phyloP scores from a whole-genome alignment of 163 green algal genomes.

The Chlamydomonas reinhardtii region DNA sequence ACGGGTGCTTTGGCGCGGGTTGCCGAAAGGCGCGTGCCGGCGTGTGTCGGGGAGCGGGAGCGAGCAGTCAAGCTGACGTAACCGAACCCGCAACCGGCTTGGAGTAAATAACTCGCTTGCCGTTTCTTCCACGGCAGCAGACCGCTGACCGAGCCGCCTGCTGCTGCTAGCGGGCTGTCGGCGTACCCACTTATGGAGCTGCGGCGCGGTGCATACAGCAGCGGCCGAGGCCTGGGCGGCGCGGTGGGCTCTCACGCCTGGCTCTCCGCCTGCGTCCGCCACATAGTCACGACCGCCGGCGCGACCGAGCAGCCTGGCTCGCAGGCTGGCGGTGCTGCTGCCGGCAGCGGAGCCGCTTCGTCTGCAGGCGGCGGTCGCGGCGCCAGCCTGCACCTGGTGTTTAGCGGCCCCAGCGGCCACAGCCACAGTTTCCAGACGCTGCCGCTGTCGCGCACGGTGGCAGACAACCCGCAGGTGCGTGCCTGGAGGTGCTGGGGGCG shows the following conservation, averaged over 20 bases:
- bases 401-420: not conserved
- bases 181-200: constrained; percentile 15
- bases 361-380: not conserved
- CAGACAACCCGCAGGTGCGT: constrained; percentile 29
- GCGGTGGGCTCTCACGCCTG: constrained; percentile 1
- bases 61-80: too few species aligned
- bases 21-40: too few species aligned
- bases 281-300: constrained; percentile 9
- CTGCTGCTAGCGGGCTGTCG: not conserved
- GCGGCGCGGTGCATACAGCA: not conserved
- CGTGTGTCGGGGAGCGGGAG: too few species aligned
- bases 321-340: too few species aligned
- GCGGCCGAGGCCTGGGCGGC: not conserved
- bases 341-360: not conserved
- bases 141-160: too few species aligned
- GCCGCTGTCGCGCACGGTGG: not conserved
- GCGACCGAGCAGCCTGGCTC: too few species aligned
- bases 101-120: too few species aligned
- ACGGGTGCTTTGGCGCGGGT: too few species aligned
- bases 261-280: constrained; percentile 7
- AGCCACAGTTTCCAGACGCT: constrained; percentile 7
- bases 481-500: too few species aligned
- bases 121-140: too few species aligned
- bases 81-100: too few species aligned
- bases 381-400: constrained; percentile 25